phyloP scores from a whole-genome alignment of 352 stramenopile species.

The Globisporangium spiculum region DNA sequence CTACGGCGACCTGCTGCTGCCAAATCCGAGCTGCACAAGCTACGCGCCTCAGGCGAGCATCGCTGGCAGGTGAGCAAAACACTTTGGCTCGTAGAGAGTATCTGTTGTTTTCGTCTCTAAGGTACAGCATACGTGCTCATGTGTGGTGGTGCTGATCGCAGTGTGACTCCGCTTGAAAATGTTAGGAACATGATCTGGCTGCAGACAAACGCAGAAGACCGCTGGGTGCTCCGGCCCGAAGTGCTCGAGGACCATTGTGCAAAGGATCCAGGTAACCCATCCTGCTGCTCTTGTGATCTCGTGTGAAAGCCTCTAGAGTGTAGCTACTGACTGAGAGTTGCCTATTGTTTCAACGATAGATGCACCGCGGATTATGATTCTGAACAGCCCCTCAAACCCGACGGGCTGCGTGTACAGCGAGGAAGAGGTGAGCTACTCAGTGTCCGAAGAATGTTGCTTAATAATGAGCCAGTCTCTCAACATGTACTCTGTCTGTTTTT shows the following conservation, averaged over 20 bases:
- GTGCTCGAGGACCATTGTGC: conserved; percentile 78
- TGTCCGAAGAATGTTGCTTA: not conserved
- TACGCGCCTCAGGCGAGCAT: conserved; percentile 86
- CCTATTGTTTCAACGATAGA: conserved; percentile 26
- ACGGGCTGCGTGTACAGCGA: conserved; percentile 82
- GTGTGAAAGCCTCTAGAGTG: not conserved
- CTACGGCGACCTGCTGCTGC: conserved; percentile 81
- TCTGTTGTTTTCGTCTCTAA: not conserved
- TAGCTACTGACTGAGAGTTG: not conserved
- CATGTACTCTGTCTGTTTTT: not conserved
- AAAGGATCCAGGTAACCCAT: conserved; percentile 59
- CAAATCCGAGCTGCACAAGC: conserved; percentile 83
- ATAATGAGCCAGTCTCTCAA: not conserved
- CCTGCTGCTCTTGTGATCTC: not conserved
- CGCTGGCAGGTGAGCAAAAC: conserved; percentile 54
- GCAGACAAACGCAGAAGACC: conserved; percentile 69
- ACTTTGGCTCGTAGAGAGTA: not conserved
- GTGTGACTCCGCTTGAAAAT: conserved; percentile 8
- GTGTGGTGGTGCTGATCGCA: conserved; percentile 5
- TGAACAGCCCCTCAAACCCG: conserved; percentile 86
- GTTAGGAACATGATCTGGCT: conserved; percentile 89
- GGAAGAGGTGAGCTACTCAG: conserved; percentile 44
- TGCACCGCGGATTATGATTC: conserved; percentile 78
- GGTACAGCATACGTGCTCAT: conserved; percentile 4
- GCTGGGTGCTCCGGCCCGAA: conserved; percentile 77